These are phyloP conservation scores for Kwoniella mangroviensis DNA, from an alignment of 768 basidiomycete genomes.

Conservation along the genomic window DNA sequence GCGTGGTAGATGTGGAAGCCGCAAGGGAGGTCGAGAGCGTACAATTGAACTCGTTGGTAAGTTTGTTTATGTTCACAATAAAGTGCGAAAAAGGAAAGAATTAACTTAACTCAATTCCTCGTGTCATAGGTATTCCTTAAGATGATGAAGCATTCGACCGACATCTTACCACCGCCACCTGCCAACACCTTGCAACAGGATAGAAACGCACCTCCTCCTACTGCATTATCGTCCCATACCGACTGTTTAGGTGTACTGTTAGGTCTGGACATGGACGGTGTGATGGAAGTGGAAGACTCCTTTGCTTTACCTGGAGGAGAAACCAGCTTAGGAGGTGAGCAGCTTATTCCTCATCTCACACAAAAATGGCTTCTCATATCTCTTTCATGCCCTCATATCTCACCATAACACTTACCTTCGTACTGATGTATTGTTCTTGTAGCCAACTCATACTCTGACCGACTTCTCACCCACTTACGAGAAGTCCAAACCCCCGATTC, in stretches of 20 bases:
- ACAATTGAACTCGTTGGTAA: slow-evolving; percentile 84
- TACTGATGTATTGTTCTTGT: background rate
- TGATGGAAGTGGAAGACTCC: slow-evolving; percentile 70
- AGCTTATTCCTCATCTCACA: slow-evolving; percentile 2
- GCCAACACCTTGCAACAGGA: slow-evolving; percentile 39
- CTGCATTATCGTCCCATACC: slow-evolving; percentile 40
- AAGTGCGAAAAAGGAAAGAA: background rate
- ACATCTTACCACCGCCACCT: slow-evolving; percentile 64
- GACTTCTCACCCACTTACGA: slow-evolving; percentile 70
- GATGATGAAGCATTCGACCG: slow-evolving; percentile 89
- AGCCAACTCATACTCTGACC: slow-evolving; percentile 86
- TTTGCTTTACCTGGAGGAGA: slow-evolving; percentile 56
- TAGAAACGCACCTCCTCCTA: slow-evolving; percentile 48
- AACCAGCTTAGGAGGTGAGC: slow-evolving; percentile 46
- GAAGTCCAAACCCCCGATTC: slow-evolving; percentile 91
- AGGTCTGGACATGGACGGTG: slow-evolving; percentile 89
- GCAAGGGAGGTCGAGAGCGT: slow-evolving; percentile 78
- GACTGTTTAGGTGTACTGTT: slow-evolving; percentile 80
- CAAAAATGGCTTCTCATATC: background rate
- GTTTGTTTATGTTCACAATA: slow-evolving; percentile 49
- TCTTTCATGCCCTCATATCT: slow-evolving; percentile 7
- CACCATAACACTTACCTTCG: background rate
- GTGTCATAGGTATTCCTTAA: slow-evolving; percentile 80
- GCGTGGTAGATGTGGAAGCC: slow-evolving; percentile 90
- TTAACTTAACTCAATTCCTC: background rate